Percentiles rank a stretch among this genome's conserved stretches.
Evolutionary conservation across 768 basidiomycete genomes (phyloP).

Genomic region (Infundibulicybe gibba): DNA sequence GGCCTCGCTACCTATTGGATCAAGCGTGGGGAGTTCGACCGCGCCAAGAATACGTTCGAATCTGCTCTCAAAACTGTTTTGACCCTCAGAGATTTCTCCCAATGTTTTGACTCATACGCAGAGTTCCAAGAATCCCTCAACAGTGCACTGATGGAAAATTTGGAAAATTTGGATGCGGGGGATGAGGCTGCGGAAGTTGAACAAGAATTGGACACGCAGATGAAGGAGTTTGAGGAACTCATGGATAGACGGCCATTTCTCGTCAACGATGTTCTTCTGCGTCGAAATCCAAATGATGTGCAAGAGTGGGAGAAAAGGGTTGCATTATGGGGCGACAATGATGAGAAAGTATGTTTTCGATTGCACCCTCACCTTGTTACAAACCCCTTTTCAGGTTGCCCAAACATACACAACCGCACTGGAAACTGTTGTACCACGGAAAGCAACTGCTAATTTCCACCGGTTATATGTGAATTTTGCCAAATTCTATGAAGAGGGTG

Average conservation of each 20-base stretch:
- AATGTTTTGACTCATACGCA: constrained; percentile 95
- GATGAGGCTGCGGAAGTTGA: constrained; percentile 77
- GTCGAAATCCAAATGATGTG: constrained; percentile 95
- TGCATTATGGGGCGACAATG: constrained; percentile 88
- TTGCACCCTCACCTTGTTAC: neutral
- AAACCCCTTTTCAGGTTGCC: constrained; percentile 58
- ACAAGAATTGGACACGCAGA: constrained; percentile 77
- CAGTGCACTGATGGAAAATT: constrained; percentile 81
- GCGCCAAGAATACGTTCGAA: constrained; percentile 87
- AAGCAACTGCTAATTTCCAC: constrained; percentile 88
- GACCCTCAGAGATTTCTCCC: constrained; percentile 95
- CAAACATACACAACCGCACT: constrained; percentile 91
- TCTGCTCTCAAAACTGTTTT: constrained; percentile 78
- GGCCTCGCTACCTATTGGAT: constrained; percentile 98
- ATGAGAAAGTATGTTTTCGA: constrained; percentile 70
- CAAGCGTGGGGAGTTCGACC: constrained; percentile 92
- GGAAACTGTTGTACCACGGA: constrained; percentile 82
- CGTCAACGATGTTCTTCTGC: constrained; percentile 89
- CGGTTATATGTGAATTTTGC: constrained; percentile 93
- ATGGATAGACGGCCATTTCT: constrained; percentile 96
- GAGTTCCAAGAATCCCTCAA: constrained; percentile 92
- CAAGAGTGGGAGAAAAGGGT: constrained; percentile 99
- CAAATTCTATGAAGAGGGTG: constrained; percentile 97
- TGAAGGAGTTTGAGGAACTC: constrained; percentile 91
- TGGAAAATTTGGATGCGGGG: constrained; percentile 81